Base-by-base conservation (phyloP, 2,329 filamentous ascomycete genomes). In the Fusarium equiseti region DNA sequence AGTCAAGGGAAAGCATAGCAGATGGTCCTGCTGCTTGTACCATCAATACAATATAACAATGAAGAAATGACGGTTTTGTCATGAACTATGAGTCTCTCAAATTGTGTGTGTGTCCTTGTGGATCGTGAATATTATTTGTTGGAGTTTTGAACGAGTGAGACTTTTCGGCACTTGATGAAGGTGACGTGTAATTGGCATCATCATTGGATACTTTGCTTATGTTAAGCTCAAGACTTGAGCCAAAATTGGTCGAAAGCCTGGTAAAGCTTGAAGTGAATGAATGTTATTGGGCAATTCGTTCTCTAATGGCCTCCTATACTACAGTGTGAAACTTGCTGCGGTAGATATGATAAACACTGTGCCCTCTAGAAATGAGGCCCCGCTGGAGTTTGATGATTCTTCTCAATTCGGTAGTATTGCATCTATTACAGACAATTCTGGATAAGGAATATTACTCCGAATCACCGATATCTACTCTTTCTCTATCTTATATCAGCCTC, bases 11-110 rank as follows among this genome's bases (percentile, higher is more conserved):
- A 68, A 72, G 69, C 65, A 68, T 72, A 71, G 73, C 48, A 68
- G 55, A 56, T 58, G 74, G 68, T 71, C 72, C 73, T 77, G 75
- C 75, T 79, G 73, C 76, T 74, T 79, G 77, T 78, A 79, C 52
- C 58, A 76, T 53, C 73, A 76, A 74, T 63, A 71, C 60, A 75
- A 55, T 64, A 66, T 32, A 64, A 63, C 52, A 59, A 67, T 56
- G 46, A 66, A 73, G 59, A 61, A 69, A 48, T 71, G 68, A 40
- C 55, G 38, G 42, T 32, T 44, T 59, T 62, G 63, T 16, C 63
- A 67, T 63, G 7, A 66, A 66, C 40, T 51, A 73, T 53, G 45
- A 12, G 13, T 22, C 24, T 52, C 6, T 52, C 27, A 48, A 63
- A 35, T 51, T 42, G 24, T 52, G 18, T 56, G 22, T 48, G 18